Conservation (phyloP, 352 stramenopile species). For the Pythium sp. region DNA sequence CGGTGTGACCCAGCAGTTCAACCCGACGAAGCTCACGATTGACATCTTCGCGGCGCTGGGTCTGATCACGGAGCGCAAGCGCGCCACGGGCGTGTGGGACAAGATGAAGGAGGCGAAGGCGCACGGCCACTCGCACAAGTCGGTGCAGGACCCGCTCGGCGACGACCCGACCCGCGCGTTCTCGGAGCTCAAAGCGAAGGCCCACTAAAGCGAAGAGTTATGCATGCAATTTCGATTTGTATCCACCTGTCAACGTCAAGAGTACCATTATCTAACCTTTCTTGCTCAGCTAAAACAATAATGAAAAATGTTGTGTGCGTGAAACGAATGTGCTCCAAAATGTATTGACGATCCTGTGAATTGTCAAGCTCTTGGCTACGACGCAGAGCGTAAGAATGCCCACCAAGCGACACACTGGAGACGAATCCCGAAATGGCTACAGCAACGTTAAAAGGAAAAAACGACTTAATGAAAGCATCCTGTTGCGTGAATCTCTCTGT, state of each 20-base stretch:
- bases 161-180: conserved; percentile 53
- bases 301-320: not conserved
- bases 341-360: no score
- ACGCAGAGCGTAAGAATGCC: not conserved
- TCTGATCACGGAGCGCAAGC: conserved; percentile 94
- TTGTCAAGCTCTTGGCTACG: no score
- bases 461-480: not conserved
- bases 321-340: not conserved
- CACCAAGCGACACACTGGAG: not conserved
- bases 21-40: conserved; percentile 98
- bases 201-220: not conserved
- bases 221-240: not conserved
- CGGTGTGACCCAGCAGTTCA: conserved; percentile 95
- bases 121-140: conserved; percentile 26
- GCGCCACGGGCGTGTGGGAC: conserved; percentile 91
- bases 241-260: not conserved
- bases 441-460: not conserved
- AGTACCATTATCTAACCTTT: not conserved
- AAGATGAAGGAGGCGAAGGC: conserved; percentile 82
- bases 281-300: not conserved
- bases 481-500: not conserved
- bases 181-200: conserved; percentile 53
- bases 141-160: conserved; percentile 48
- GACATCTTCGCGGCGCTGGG: conserved; percentile 90
- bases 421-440: not conserved